These are phyloP conservation scores for Trichophyton schoenleinii DNA, from an alignment of 2,329 filamentous ascomycete genomes.

Conservation along the genomic window DNA sequence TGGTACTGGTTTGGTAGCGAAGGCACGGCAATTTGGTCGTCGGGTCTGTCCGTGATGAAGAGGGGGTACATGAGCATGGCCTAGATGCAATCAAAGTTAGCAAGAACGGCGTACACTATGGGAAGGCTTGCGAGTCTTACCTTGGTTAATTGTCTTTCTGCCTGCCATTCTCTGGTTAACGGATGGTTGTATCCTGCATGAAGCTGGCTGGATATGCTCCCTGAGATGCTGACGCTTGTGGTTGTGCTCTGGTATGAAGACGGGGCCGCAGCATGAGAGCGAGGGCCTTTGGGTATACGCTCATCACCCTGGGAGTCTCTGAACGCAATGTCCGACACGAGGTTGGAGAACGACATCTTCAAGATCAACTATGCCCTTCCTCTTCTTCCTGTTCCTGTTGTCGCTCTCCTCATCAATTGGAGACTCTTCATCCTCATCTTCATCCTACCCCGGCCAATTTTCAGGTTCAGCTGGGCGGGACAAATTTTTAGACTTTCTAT, in stretches of 20 bases:
- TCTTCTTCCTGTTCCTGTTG: too few relatives aligned
- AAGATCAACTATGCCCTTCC: not conserved
- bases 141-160: constrained; percentile 75
- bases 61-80: constrained; percentile 98
- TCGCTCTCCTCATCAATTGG: too few relatives aligned
- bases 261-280: constrained; percentile 30
- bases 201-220: constrained; percentile 68
- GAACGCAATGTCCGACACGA: constrained; percentile 39
- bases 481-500: not conserved
- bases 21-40: constrained; percentile 81
- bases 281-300: constrained; percentile 28
- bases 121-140: constrained; percentile 32
- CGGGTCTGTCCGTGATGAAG: constrained; percentile 87
- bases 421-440: too few relatives aligned
- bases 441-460: not conserved
- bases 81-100: constrained; percentile 33
- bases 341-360: constrained; percentile 38
- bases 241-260: constrained; percentile 35
- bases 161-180: constrained; percentile 67
- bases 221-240: constrained; percentile 40
- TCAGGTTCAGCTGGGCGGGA: not conserved
- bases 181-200: constrained; percentile 75
- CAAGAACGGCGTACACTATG: not conserved
- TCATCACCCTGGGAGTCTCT: constrained; percentile 32
- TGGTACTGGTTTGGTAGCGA: constrained; percentile 85